Evolutionary conservation across 495 filamentous ascomycete species (phyloP).

Genomic region (Penicillium lagena): DNA sequence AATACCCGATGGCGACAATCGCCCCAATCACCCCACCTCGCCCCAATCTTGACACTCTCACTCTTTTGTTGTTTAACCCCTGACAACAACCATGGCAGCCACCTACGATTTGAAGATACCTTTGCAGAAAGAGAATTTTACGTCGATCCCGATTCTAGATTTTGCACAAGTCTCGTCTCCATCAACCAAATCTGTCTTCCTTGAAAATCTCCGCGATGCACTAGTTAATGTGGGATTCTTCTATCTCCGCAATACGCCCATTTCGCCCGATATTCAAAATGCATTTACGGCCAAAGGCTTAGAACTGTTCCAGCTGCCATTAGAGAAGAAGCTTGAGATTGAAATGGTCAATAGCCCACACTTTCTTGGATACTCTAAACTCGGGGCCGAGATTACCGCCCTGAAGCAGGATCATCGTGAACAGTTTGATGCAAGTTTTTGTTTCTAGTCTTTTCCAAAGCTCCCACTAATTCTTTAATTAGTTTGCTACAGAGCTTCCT

Average conservation of each 20-base stretch:
- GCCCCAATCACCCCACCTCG: too few relatives aligned
- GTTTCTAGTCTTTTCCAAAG: background rate
- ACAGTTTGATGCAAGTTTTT: constrained; percentile 77
- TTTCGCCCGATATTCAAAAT: constrained; percentile 58
- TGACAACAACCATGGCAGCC: too few relatives aligned
- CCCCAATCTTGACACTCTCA: too few relatives aligned
- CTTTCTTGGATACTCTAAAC: constrained; percentile 46
- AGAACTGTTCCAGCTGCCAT: constrained; percentile 74
- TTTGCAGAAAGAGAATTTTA: constrained; percentile 41
- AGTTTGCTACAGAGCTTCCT: constrained; percentile 58
- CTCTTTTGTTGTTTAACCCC: too few relatives aligned
- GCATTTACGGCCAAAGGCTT: constrained; percentile 63
- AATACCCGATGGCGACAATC: too few relatives aligned
- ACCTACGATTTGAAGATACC: too few relatives aligned
- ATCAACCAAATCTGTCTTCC: constrained; percentile 68
- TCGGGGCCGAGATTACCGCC: constrained; percentile 44
- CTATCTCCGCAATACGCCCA: constrained; percentile 80
- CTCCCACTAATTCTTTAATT: background rate
- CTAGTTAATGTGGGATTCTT: constrained; percentile 90
- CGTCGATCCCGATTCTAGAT: constrained; percentile 73
- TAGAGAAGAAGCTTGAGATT: constrained; percentile 76
- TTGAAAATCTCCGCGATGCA: constrained; percentile 66
- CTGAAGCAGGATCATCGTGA: constrained; percentile 52
- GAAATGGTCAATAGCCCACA: constrained; percentile 82
- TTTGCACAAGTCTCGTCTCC: constrained; percentile 56